Percentiles rank a stretch among this genome's conserved stretches.
Evolutionary conservation across 192 early-diverging fungal genomes (phyloP).

Genomic region (Chytriomyces confervae): DNA sequence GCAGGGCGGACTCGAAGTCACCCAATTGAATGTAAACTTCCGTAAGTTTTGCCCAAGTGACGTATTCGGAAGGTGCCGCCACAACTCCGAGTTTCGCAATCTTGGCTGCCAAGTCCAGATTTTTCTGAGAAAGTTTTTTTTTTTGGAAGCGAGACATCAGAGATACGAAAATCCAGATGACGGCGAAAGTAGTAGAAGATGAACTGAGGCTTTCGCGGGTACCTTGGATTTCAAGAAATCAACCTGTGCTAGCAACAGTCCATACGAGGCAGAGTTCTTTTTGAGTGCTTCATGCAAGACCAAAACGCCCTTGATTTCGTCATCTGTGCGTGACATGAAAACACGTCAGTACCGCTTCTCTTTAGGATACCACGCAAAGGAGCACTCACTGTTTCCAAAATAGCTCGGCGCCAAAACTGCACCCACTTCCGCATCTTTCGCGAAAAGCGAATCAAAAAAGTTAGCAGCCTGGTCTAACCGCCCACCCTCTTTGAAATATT

Average conservation of each 20-base stretch:
- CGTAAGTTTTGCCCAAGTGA: constrained; percentile 94
- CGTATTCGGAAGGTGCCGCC: constrained; percentile 92
- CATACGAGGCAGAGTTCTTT: constrained; percentile 77
- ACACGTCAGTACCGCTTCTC: constrained; percentile 95
- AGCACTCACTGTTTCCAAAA: constrained; percentile 49
- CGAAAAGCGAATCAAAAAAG: constrained; percentile 80
- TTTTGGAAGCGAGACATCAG: neutral
- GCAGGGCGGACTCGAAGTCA: constrained; percentile 87
- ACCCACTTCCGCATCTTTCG: constrained; percentile 88
- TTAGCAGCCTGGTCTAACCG: constrained; percentile 78
- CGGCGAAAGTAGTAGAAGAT: neutral
- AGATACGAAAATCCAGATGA: neutral
- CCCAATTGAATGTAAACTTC: constrained; percentile 88
- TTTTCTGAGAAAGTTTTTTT: constrained; percentile 43
- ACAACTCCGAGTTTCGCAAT: constrained; percentile 94
- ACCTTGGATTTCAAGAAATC: constrained; percentile 88
- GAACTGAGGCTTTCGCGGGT: neutral
- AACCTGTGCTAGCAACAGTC: constrained; percentile 86
- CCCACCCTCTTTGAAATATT: constrained; percentile 87
- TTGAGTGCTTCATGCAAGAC: constrained; percentile 85
- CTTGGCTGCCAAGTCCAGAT: constrained; percentile 78
- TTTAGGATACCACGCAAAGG: constrained; percentile 37
- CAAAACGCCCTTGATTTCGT: constrained; percentile 92
- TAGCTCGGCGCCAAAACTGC: constrained; percentile 83
- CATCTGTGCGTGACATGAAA: constrained; percentile 63